Evolutionary conservation across 495 filamentous ascomycete species (phyloP).

Genomic region (Staphylotrichum longicolle): DNA sequence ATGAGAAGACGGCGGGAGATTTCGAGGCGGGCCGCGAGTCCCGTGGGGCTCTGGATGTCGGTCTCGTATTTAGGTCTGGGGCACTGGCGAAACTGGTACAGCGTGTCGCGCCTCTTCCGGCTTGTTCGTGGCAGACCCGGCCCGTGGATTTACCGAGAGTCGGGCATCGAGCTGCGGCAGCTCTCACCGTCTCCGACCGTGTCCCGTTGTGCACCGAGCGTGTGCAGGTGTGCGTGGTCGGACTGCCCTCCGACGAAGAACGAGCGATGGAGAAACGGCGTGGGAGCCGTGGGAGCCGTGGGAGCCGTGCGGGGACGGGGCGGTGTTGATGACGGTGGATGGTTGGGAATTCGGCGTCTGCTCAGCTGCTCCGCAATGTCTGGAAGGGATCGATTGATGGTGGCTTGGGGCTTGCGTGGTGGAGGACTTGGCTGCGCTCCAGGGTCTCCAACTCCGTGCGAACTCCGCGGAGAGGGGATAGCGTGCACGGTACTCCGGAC

Average conservation of each 20-base stretch:
- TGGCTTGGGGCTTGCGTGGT: too few relatives aligned
- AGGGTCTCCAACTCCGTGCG: too few relatives aligned
- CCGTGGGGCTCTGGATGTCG: slow-evolving; percentile 4
- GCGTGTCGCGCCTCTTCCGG: background rate
- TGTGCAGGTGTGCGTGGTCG: background rate
- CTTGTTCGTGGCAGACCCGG: slow-evolving; percentile 15
- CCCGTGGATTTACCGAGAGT: slow-evolving; percentile 20
- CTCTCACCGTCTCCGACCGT: slow-evolving; percentile 1
- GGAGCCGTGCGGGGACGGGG: too few relatives aligned
- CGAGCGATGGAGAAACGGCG: slow-evolving; percentile 2
- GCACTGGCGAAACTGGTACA: too few relatives aligned
- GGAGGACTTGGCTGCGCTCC: too few relatives aligned
- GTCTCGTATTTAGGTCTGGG: slow-evolving; percentile 16
- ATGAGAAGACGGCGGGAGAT: slow-evolving; percentile 8
- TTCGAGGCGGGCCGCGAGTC: slow-evolving; percentile 7
- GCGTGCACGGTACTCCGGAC: too few relatives aligned
- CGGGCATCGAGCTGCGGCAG: slow-evolving; percentile 16
- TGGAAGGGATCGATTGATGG: too few relatives aligned
- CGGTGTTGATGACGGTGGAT: too few relatives aligned
- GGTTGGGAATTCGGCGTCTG: too few relatives aligned
- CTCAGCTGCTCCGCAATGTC: too few relatives aligned
- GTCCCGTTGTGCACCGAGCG: background rate
- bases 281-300: too few relatives aligned
- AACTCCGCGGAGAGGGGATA: too few relatives aligned
- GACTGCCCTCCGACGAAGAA: slow-evolving; percentile 6